Base-by-base conservation (phyloP, 2,329 filamentous ascomycete genomes). In the Trichoderma koningii region DNA sequence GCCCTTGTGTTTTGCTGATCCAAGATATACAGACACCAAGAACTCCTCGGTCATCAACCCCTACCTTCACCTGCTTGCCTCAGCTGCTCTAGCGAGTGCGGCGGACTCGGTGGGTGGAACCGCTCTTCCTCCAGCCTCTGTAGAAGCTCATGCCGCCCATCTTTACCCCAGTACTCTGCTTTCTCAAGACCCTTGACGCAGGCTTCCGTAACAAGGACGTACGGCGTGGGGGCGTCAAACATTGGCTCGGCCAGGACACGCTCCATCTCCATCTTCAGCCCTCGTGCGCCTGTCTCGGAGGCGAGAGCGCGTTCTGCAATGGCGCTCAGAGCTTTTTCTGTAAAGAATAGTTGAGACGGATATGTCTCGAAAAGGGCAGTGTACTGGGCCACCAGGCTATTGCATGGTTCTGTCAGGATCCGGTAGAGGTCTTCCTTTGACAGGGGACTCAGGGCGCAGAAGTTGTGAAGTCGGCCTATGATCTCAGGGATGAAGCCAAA, bases 401-500 rank as follows among this genome's bases (percentile, higher is more conserved):
- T 97, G 65, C 91, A 88, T 1, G 95, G 95, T 75, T 98, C 94
- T 0, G 92, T 97, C 45, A 99, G 83, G 67, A 99, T 95, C 60
- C 93, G 88, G 60, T 94, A 87, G 14, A 99, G 86, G 66, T 89
- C 85, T 26, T 82, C 74, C 15, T 83, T 79, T 1, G 85, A 86
- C 0, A 99, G 83, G 0, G 92, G 88, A 15, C 91, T 89, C 0
- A 99, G 85, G 0, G 95, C 91, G 67, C 92, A 93, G 55, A 93
- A 90, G 66, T 97, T 92, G 60, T 96, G 94, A 55, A 99, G 87
- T 19, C 95, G 90, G n/a, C 95, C 95, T 61, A 98, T 90, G n/a
- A 97, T 83, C 77, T 97, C 93, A 0, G 93, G 93, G 62, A 97
- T 97, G 73, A 97, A 92, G 15, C 93, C 94, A 72, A 93, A 97